Evolutionary conservation across 371 early-diverging fungal genomes (phyloP), one percentile per base, ranked within the genome.

Genomic region (Zychaea mexicana): DNA sequence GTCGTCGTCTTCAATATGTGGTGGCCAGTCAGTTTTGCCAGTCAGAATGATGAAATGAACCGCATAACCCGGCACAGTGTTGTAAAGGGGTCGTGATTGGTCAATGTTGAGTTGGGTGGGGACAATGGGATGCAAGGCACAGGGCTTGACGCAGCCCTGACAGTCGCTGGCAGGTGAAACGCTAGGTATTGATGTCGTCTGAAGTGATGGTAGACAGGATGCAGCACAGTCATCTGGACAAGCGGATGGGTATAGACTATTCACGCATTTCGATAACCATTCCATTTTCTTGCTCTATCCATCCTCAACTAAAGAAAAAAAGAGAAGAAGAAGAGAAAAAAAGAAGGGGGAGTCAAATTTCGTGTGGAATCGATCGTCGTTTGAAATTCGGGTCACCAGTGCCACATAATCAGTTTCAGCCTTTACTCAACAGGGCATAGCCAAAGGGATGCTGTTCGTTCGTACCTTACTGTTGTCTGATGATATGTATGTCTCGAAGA

Each of bases 1-100:
- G 39, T 77, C 72, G 33, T 77, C 77, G n/a, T 74, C 72, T 38
- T 77, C 78, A 56, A 74, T 74, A 53, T 74, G 78, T 0, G 75
- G 61, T 2, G 78, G 69, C 78, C 78, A 77, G 27, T 74, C 64
- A 0, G 69, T 47, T 22, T 72, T 70, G 2, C 78, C 78, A 2
- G 78, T 77, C 65, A 74, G 60, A 1, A 77, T 59, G 21, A 74
- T 65, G 1, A 77, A 17, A 52, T 77, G 78, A 17, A 77, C 67
- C 9, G 78, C 66, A 55, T 77, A 77, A 1, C 73, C 52, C 1
- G 78, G 72, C 1, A 77, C 75, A 6, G 78, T 77, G 33, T 74
- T 77, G 22, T 69, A 52, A 1, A 77, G 22, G 15, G 74, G 73
- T 26, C 69, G 67, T 26, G 72, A 66, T 63, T 70, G 72, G 54